phyloP scores from a whole-genome alignment of 208 protist species.

The Leishmania gerbilli region DNA sequence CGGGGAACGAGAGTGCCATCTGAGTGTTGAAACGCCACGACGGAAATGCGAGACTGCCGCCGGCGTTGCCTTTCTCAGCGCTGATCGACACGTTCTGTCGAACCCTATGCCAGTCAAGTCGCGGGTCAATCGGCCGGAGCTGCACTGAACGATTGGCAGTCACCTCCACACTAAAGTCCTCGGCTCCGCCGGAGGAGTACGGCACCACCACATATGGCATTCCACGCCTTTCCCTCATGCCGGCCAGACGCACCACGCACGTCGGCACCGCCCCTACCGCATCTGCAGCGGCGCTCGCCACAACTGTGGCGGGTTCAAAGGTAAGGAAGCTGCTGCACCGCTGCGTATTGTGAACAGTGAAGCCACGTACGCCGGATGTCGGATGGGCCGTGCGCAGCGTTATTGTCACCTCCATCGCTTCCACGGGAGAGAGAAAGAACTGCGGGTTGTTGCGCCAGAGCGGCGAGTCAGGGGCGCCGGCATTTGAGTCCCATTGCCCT shows the following conservation, averaged over 20 bases:
- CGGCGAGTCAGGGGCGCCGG: constrained; percentile 47
- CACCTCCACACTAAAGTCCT: constrained; percentile 61
- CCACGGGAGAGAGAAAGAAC: constrained; percentile 78
- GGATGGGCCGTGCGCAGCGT: constrained; percentile 27
- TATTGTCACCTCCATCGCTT: constrained; percentile 68
- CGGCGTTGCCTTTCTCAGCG: constrained; percentile 57
- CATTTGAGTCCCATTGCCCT: constrained; percentile 58
- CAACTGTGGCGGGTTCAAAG: constrained; percentile 63
- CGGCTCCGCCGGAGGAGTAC: constrained; percentile 35
- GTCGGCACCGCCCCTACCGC: constrained; percentile 7
- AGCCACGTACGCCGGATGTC: constrained; percentile 47
- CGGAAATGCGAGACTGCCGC: constrained; percentile 66
- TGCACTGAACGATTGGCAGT: constrained; percentile 60
- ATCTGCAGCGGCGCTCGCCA: constrained; percentile 30
- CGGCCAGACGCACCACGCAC: constrained; percentile 52
- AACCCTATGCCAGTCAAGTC: constrained; percentile 73
- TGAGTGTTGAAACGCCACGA: constrained; percentile 92
- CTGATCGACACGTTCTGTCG: constrained; percentile 39
- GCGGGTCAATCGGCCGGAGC: constrained; percentile 57
- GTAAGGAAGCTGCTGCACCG: constrained; percentile 68
- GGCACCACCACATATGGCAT: constrained; percentile 90
- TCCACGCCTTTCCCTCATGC: constrained; percentile 74
- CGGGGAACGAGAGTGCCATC: constrained; percentile 67
- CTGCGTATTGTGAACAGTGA: constrained; percentile 71
- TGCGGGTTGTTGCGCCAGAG: constrained; percentile 89